Percentiles rank a stretch among this genome's conserved stretches.
Conservation (phyloP, 495 filamentous ascomycete genomes). For the Xylaria sp. region DNA sequence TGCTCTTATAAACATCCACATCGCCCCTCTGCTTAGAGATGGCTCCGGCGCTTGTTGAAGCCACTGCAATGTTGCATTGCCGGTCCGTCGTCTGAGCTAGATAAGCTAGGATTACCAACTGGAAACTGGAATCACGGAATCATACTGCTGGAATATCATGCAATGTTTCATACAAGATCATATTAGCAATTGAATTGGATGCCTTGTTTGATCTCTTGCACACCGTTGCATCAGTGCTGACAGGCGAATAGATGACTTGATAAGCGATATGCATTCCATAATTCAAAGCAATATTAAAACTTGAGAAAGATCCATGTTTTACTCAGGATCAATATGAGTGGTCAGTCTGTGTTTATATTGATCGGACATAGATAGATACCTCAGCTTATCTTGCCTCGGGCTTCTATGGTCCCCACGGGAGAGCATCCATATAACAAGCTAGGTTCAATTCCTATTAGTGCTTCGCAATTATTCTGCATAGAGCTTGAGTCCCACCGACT, state of each 20-base stretch:
- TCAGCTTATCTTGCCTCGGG: not conserved
- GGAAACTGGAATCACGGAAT: not conserved
- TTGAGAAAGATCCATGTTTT: not conserved
- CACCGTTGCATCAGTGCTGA: conserved; percentile 14
- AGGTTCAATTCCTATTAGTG: not conserved
- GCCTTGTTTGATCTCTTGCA: conserved; percentile 13
- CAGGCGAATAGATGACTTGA: not conserved
- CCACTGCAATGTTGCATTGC: not conserved
- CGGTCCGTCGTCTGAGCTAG: not conserved
- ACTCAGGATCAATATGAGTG: not conserved
- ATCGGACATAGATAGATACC: not conserved
- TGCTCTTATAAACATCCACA: not conserved
- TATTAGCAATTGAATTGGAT: not conserved
- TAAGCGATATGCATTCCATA: not conserved
- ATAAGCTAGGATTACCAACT: conserved; percentile 3
- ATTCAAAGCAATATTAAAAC: not conserved
- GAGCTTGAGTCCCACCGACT: not conserved
- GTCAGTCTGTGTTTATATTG: not conserved
- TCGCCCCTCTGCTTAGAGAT: not conserved
- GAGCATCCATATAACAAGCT: conserved; percentile 3
- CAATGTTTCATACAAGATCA: not conserved
- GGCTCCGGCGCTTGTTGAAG: conserved; percentile 7
- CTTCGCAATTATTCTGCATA: not conserved
- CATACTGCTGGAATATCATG: not conserved
- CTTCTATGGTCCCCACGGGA: not conserved